Base-by-base conservation (phyloP, 768 basidiomycete genomes). In the Suillus plorans region DNA sequence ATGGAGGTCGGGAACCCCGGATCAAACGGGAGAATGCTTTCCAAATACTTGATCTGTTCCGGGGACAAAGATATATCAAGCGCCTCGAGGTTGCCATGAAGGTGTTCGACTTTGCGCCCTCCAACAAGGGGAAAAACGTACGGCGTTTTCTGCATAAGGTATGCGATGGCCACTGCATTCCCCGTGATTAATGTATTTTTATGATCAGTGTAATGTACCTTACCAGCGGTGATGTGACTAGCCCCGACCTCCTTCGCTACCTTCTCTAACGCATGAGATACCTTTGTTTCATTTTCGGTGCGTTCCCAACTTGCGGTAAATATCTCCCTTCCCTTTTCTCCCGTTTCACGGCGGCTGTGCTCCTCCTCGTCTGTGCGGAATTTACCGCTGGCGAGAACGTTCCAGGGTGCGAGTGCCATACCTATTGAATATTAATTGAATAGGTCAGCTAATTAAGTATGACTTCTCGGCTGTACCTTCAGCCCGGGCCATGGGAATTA, bases 181-280 rank as follows among this genome's bases (percentile, higher is more conserved):
- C 25, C 39, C 18, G 25, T 18, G 12, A 42, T 42, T 28, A 7
- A 42, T 8, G 28, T 59, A 59, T 47, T 44, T 28, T 59, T 42
- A 31, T 31, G 25, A 31, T 31, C 3, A 25, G 20, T n/a, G 20
- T 22, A 13, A 62, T 34, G 1, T 3, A 59, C 31, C 18, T 10
- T 42, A 59, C 58, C 58, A 20, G 85, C 74, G 7, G 80, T 81
- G 67, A 87, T 77, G 58, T 74, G 73, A 67, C 82, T 77, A 4
- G 80, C 79, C 0, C 85, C 85, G 7, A 86, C 75, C 66, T 86
- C 81, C 16, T 68, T 68, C 1, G 85, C 85, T 13, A 88, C 80
- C 63, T 82, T 79, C 68, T 84, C 84, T 28, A 86, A 74, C 0
- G 79, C 85, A 3, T 72, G 68, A 61, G 79, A 79, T 16, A 85